These are phyloP conservation scores for Daedaleopsis nitida DNA, from an alignment of 768 basidiomycete genomes.

Conservation along the genomic window DNA sequence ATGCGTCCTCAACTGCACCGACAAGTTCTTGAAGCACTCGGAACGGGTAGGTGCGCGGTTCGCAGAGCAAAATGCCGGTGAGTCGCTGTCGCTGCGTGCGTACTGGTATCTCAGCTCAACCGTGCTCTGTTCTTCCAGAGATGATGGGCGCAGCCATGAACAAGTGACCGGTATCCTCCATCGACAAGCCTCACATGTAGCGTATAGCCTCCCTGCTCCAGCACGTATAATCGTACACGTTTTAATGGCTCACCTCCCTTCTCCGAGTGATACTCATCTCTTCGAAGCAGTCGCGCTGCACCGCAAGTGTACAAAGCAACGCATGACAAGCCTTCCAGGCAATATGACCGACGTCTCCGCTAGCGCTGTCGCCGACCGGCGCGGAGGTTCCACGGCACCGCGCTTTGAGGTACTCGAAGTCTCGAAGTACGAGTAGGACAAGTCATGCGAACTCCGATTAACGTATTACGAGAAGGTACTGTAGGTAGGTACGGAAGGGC, in stretches of 20 bases:
- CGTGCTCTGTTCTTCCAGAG: background rate
- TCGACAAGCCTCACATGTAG: slow-evolving; percentile 3
- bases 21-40: slow-evolving; percentile 97
- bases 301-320: background rate
- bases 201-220: slow-evolving; percentile 13
- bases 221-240: slow-evolving; percentile 9
- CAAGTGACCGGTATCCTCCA: slow-evolving; percentile 6
- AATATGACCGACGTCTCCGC: background rate
- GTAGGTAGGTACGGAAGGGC: background rate
- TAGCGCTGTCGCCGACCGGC: background rate
- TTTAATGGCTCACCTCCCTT: slow-evolving; percentile 7
- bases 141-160: slow-evolving; percentile 18
- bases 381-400: background rate
- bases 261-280: background rate
- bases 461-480: background rate
- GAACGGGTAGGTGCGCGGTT: slow-evolving; percentile 92
- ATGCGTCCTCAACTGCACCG: slow-evolving; percentile 91
- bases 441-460: background rate
- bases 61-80: slow-evolving; percentile 90
- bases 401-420: background rate
- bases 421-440: background rate
- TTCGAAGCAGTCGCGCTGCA: background rate
- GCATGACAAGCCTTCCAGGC: background rate
- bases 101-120: background rate
- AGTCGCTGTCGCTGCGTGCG: slow-evolving; percentile 31